phyloP scores from a whole-genome alignment of 352 stramenopile genomes.

The Phytophthora hibernalis region DNA sequence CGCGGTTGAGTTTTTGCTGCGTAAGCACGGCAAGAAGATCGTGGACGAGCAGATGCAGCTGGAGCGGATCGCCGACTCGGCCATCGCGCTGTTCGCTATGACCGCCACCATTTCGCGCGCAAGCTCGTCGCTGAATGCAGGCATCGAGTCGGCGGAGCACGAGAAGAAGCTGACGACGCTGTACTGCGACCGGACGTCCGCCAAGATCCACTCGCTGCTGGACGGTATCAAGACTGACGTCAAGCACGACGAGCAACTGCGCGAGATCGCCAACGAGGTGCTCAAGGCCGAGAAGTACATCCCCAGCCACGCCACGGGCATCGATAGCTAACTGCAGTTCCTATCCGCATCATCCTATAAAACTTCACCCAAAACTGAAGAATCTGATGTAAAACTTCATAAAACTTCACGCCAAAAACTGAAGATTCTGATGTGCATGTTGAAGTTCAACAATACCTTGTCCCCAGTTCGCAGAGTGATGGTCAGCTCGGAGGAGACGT shows the following conservation, averaged over 20 bases:
- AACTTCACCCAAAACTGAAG: conserved; percentile 1
- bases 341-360: neutral
- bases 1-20: conserved; percentile 76
- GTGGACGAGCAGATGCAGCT: conserved; percentile 89
- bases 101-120: conserved; percentile 89
- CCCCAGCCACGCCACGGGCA: conserved; percentile 75
- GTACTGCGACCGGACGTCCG: conserved; percentile 78
- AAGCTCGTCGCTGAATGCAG: conserved; percentile 60
- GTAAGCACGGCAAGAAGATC: conserved; percentile 90
- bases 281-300: conserved; percentile 82
- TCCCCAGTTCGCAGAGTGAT: conserved; percentile 31
- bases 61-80: conserved; percentile 85
- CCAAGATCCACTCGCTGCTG: conserved; percentile 74
- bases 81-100: conserved; percentile 87
- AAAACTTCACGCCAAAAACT: conserved; percentile 1
- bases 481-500: conserved; percentile 12
- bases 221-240: conserved; percentile 60
- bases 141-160: conserved; percentile 67
- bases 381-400: too few relatives aligned
- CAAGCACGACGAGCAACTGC: conserved; percentile 76
- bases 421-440: conserved; percentile 14
- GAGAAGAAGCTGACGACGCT: conserved; percentile 83
- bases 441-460: conserved; percentile 21
- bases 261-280: conserved; percentile 81
- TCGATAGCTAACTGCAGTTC: conserved; percentile 59